These are phyloP conservation scores for Xerocomellus chrysenteron DNA, from an alignment of 768 basidiomycete species.

Conservation along the genomic window DNA sequence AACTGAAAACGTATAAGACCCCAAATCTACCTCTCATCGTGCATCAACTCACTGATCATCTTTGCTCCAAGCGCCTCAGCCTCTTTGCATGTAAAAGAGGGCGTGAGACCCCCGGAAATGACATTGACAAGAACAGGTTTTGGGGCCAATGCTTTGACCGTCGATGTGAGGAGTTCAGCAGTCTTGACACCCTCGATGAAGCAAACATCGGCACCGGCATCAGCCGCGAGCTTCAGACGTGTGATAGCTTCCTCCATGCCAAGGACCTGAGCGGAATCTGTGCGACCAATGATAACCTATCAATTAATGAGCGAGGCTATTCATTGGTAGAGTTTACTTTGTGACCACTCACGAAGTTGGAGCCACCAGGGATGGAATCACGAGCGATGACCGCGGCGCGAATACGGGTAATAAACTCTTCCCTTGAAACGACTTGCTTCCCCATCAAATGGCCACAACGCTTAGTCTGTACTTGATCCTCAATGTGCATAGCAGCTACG, in stretches of 20 bases:
- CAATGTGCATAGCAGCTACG: slow-evolving; percentile 74
- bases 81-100: slow-evolving; percentile 67
- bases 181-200: slow-evolving; percentile 81
- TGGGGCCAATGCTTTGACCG: slow-evolving; percentile 66
- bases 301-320: neutral
- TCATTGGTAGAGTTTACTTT: neutral
- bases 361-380: slow-evolving; percentile 70
- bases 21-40: neutral
- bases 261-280: slow-evolving; percentile 74
- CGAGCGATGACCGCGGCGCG: slow-evolving; percentile 77
- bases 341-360: slow-evolving; percentile 58
- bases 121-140: slow-evolving; percentile 81
- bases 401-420: slow-evolving; percentile 72
- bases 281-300: slow-evolving; percentile 71
- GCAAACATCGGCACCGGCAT: slow-evolving; percentile 75
- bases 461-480: slow-evolving; percentile 82
- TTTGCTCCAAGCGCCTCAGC: slow-evolving; percentile 72
- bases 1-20: slow-evolving; percentile 39
- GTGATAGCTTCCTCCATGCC: slow-evolving; percentile 75
- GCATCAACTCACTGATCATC: slow-evolving; percentile 62
- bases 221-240: slow-evolving; percentile 67
- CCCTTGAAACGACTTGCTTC: slow-evolving; percentile 78
- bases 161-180: slow-evolving; percentile 58
- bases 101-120: slow-evolving; percentile 75
- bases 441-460: slow-evolving; percentile 77